phyloP scores from a whole-genome alignment of 495 filamentous ascomycete species.

The Tuber melanosporum region DNA sequence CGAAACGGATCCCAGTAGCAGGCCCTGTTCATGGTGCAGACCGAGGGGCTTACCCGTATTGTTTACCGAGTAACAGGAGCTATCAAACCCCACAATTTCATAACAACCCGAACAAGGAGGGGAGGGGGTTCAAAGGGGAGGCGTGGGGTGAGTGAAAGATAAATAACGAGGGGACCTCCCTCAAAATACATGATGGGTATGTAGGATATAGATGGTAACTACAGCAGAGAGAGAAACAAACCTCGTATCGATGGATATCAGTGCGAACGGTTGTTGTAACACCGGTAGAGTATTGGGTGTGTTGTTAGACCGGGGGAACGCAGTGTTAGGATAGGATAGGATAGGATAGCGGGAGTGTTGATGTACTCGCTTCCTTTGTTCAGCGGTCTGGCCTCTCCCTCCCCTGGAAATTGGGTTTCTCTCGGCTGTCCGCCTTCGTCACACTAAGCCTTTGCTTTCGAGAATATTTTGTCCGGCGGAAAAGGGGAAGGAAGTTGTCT shows the following conservation, averaged over 20 bases:
- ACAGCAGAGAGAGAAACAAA: conserved; percentile 4
- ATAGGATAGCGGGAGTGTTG: background rate
- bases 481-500: conserved; percentile 6
- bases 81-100: conserved; percentile 24
- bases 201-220: background rate
- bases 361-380: conserved; percentile 21
- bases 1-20: conserved; percentile 20
- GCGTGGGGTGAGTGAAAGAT: background rate
- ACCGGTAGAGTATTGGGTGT: background rate
- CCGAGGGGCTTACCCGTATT: conserved; percentile 23
- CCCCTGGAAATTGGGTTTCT: conserved; percentile 13
- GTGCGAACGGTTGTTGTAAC: background rate
- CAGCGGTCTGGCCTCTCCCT: conserved; percentile 14
- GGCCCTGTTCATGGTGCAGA: conserved; percentile 11
- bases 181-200: background rate
- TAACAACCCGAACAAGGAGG: conserved; percentile 8
- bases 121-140: background rate
- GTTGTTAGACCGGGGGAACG: background rate
- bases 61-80: conserved; percentile 21
- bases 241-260: conserved; percentile 1
- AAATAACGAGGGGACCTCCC: background rate
- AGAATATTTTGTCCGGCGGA: conserved; percentile 11
- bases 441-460: conserved; percentile 10
- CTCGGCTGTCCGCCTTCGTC: conserved; percentile 15
- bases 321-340: background rate